Evolutionary conservation across 352 stramenopile species (phyloP).

Genomic region (Globisporangium recalcitrans): DNA sequence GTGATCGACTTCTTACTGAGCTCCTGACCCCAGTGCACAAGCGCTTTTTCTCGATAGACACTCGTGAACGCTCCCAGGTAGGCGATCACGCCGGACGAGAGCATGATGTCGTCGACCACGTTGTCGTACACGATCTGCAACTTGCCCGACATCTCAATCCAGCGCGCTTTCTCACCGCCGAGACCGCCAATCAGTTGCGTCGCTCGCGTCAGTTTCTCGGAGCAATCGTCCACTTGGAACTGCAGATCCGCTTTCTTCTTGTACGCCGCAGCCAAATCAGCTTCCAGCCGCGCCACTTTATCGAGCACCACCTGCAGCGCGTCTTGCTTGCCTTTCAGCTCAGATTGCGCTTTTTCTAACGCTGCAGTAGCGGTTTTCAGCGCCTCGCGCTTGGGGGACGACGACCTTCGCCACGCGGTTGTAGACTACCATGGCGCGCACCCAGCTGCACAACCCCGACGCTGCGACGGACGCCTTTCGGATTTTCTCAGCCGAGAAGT

Average conservation of each 20-base stretch:
- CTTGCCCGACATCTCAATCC: constrained; percentile 86
- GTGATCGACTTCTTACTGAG: constrained; percentile 67
- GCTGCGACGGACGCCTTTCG: constrained; percentile 93
- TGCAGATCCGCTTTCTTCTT: constrained; percentile 91
- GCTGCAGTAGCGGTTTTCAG: constrained; percentile 86
- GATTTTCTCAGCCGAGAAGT: constrained; percentile 93
- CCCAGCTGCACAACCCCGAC: constrained; percentile 92
- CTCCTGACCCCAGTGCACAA: constrained; percentile 74
- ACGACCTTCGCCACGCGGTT: constrained; percentile 92
- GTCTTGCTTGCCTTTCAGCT: constrained; percentile 88
- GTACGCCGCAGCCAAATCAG: constrained; percentile 85
- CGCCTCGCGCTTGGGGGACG: constrained; percentile 89
- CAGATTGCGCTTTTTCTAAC: constrained; percentile 80
- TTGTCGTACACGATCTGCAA: constrained; percentile 88
- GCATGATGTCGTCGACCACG: constrained; percentile 91
- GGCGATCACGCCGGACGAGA: constrained; percentile 91
- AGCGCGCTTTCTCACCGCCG: constrained; percentile 91
- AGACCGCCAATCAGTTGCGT: constrained; percentile 93
- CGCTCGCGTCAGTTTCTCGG: constrained; percentile 88
- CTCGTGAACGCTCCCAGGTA: constrained; percentile 93
- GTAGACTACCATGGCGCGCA: constrained; percentile 96
- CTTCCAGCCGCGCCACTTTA: constrained; percentile 88
- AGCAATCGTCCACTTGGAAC: constrained; percentile 91
- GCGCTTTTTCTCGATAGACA: constrained; percentile 87
- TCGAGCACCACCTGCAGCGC: constrained; percentile 90